phyloP scores from a whole-genome alignment of 805 yeast species.

The Teunomyces gatunensis region DNA sequence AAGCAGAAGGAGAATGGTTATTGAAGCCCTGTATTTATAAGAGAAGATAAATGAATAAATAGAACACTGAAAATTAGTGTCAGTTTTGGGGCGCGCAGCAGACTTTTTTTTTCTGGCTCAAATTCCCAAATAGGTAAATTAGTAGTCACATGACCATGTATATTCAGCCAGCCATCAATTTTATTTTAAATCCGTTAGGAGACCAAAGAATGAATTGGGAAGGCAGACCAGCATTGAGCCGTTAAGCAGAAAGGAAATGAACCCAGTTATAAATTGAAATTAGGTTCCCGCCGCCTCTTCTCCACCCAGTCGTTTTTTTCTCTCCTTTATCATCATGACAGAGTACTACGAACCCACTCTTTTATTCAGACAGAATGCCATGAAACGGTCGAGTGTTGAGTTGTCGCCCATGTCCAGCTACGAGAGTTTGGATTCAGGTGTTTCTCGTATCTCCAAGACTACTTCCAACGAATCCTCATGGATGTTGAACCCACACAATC shows the following conservation, averaged over 20 bases:
- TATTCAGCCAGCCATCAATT: neutral
- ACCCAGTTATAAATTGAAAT: neutral
- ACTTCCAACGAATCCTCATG: conserved; percentile 18
- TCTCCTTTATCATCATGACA: conserved; percentile 14
- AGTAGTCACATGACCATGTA: neutral
- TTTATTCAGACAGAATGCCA: conserved; percentile 42
- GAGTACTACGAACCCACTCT: conserved; percentile 41
- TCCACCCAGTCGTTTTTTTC: neutral
- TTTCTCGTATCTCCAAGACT: neutral
- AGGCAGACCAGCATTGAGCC: neutral
- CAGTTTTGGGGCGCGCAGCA: neutral
- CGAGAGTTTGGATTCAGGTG: conserved; percentile 8
- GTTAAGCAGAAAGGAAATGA: neutral
- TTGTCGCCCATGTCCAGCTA: conserved; percentile 24
- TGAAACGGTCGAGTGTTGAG: conserved; percentile 20
- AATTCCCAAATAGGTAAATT: neutral
- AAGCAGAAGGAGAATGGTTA: conserved; percentile 83
- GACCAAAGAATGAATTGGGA: neutral
- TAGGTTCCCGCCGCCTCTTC: neutral
- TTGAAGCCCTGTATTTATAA: conserved; percentile 96
- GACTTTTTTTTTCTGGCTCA: neutral
- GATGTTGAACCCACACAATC: conserved; percentile 26
- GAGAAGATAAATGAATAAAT: conserved; percentile 50
- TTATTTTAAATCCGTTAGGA: neutral
- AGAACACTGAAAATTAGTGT: neutral